phyloP scores from a whole-genome alignment of 371 early-diverging fungal species.

The Mucor lusitanicus region DNA sequence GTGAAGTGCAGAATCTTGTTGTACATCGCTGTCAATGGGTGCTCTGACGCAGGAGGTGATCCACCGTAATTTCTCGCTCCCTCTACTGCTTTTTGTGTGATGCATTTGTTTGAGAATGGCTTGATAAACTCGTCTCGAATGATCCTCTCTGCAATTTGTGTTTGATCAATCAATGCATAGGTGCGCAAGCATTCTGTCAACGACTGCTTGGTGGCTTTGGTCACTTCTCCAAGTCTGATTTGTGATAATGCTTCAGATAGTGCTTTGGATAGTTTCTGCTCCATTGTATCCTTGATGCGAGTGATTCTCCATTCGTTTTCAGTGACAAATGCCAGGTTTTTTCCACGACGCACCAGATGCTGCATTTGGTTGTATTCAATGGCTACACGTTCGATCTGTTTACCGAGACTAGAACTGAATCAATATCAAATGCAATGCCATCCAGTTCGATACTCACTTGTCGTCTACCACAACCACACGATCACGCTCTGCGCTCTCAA shows the following conservation, averaged over 20 bases:
- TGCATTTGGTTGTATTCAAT: conserved; percentile 87
- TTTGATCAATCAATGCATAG: conserved; percentile 75
- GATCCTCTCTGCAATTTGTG: conserved; percentile 68
- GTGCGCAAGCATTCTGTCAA: conserved; percentile 73
- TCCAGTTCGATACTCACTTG: neutral
- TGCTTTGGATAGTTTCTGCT: conserved; percentile 55
- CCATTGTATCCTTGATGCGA: conserved; percentile 74
- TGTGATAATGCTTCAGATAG: conserved; percentile 49
- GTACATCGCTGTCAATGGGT: conserved; percentile 61
- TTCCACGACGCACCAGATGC: conserved; percentile 71
- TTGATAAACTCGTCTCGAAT: conserved; percentile 61
- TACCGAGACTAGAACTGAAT: conserved; percentile 32
- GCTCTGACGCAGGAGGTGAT: neutral
- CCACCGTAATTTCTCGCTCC: neutral
- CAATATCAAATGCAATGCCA: neutral
- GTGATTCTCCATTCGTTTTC: conserved; percentile 79
- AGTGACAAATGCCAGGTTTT: conserved; percentile 68
- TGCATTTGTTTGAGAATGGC: conserved; percentile 60
- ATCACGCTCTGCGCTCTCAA: conserved; percentile 7
- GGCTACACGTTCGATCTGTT: conserved; percentile 84
- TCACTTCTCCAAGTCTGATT: conserved; percentile 42
- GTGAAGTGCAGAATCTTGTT: conserved; percentile 60
- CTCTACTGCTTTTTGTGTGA: conserved; percentile 25
- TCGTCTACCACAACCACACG: conserved; percentile 20
- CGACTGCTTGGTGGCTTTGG: conserved; percentile 51